Evolutionary conservation across 306 rosid species (phyloP).

Genomic region (Quercus ilex): DNA sequence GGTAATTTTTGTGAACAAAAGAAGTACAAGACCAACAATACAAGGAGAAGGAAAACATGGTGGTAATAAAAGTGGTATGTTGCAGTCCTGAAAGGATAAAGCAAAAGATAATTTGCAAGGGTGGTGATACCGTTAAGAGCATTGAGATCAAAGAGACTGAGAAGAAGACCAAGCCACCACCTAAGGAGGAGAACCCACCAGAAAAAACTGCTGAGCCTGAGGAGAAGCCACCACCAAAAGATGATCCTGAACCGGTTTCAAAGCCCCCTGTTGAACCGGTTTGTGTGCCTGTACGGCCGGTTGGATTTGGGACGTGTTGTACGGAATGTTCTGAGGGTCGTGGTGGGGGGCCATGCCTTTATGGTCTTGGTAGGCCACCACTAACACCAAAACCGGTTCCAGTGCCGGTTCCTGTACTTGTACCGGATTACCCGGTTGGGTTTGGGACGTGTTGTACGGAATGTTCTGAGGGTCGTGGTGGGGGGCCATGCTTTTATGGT

Average conservation of each 20-base stretch:
- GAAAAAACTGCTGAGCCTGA: neutral
- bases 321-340: conserved; percentile 10
- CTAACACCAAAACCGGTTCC: neutral
- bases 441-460: conserved; percentile 23
- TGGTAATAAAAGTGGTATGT: conserved; percentile 63
- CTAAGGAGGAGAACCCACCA: conserved; percentile 2
- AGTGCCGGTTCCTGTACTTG: conserved; percentile 7
- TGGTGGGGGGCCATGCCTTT: too few species aligned
- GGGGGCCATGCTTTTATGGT: too few species aligned
- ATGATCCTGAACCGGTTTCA: too few species aligned
- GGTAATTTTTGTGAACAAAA: conserved; percentile 45
- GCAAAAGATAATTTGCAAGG: conserved; percentile 56
- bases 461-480: neutral
- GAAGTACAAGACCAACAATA: conserved; percentile 74
- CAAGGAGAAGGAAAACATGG: conserved; percentile 51
- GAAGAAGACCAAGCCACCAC: neutral
- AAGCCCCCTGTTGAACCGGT: neutral
- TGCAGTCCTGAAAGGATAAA: conserved; percentile 73
- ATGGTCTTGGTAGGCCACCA: too few species aligned
- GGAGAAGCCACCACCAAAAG: too few species aligned
- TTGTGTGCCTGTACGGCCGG: neutral
- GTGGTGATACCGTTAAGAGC: conserved; percentile 52
- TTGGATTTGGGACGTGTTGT: conserved; percentile 29
- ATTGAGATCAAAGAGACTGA: conserved; percentile 61
- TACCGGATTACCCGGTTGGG: conserved; percentile 10